These are phyloP conservation scores for Echites panduratus DNA, from an alignment of 257 asterid genomes.

Conservation along the genomic window DNA sequence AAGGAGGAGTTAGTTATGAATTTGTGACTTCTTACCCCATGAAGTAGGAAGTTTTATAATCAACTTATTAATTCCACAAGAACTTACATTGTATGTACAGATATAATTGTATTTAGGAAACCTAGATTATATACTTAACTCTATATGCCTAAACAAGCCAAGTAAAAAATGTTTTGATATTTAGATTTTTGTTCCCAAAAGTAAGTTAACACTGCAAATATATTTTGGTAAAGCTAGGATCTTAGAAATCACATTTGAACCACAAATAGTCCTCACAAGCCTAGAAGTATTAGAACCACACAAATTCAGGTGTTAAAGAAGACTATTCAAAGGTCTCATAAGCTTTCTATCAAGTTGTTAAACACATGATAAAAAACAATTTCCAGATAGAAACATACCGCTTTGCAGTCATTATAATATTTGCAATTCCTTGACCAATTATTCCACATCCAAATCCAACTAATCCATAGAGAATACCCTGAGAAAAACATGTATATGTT, in stretches of 20 bases:
- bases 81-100: not conserved
- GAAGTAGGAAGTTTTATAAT: no score
- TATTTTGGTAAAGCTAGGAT: not conserved
- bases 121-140: no score
- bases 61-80: not conserved
- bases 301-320: not conserved
- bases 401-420: slow-evolving; percentile 87
- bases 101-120: no score
- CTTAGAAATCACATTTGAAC: not conserved
- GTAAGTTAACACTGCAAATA: no score
- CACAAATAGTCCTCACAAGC: not conserved
- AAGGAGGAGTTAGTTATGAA: no score
- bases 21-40: no score
- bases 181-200: not conserved
- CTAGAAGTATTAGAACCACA: not conserved
- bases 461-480: slow-evolving; percentile 86
- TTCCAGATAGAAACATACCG: slow-evolving; percentile 42
- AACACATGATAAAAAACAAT: not conserved
- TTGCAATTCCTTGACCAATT: slow-evolving; percentile 96
- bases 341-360: not conserved
- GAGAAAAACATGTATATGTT: slow-evolving; percentile 19
- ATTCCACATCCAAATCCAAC: slow-evolving; percentile 98
- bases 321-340: not conserved
- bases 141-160: no score
- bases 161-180: not conserved